Conservation (phyloP, 2,329 filamentous ascomycete species). For the Neofusicoccum parvum region DNA sequence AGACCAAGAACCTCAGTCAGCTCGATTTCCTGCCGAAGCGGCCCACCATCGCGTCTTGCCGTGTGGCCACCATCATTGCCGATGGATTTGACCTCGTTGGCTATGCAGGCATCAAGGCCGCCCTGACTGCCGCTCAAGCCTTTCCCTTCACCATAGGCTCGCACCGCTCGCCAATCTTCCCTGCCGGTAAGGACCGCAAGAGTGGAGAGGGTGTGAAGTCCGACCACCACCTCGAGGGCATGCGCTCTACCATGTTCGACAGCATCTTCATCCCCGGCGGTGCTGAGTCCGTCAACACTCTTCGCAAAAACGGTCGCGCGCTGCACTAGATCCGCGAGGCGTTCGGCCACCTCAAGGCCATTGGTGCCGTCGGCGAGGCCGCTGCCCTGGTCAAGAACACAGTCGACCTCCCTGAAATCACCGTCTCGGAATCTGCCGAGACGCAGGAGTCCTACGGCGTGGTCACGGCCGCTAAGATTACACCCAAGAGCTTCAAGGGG, state of each 20-base stretch:
- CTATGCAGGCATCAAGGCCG: constrained; percentile 66
- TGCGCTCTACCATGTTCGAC: constrained; percentile 81
- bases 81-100: constrained; percentile 72
- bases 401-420: constrained; percentile 49
- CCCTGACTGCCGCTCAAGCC: constrained; percentile 63
- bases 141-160: constrained; percentile 73
- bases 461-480: constrained; percentile 62
- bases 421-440: constrained; percentile 52
- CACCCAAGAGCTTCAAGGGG: constrained; percentile 63
- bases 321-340: constrained; percentile 78
- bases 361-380: constrained; percentile 74
- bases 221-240: constrained; percentile 78
- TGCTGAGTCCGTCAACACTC: constrained; percentile 60
- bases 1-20: constrained; percentile 68
- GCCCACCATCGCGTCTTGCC: constrained; percentile 70
- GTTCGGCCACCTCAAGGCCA: constrained; percentile 79
- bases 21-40: constrained; percentile 64
- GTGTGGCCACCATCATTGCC: constrained; percentile 74
- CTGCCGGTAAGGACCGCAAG: constrained; percentile 59
- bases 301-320: constrained; percentile 71
- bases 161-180: constrained; percentile 66
- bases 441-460: constrained; percentile 75
- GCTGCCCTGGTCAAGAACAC: constrained; percentile 62
- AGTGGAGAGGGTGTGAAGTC: constrained; percentile 61
- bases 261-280: constrained; percentile 77